phyloP scores from a whole-genome alignment of 345 rosid genomes.

The Melastoma malabathricum region DNA sequence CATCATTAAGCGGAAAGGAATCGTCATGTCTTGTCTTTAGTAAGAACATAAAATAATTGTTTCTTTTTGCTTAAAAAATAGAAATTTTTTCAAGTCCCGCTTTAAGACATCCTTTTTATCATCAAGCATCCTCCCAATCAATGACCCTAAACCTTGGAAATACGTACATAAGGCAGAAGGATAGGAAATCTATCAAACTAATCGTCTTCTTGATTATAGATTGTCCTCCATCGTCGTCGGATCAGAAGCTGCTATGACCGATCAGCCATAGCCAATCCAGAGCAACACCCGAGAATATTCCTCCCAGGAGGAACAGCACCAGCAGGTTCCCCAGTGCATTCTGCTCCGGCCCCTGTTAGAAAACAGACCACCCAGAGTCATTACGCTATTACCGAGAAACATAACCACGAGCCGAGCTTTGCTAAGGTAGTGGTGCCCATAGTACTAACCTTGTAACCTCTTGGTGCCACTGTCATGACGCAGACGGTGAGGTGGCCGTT shows the following conservation, averaged over 20 bases:
- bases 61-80: too few relatives aligned
- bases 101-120: too few relatives aligned
- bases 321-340: constrained; percentile 84
- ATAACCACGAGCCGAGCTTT: neutral
- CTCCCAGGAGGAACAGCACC: constrained; percentile 46
- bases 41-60: too few relatives aligned
- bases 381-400: neutral
- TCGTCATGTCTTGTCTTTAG: too few relatives aligned
- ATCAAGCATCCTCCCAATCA: too few relatives aligned
- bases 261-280: constrained; percentile 86
- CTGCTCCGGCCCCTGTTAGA: constrained; percentile 76
- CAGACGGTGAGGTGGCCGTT: constrained; percentile 81
- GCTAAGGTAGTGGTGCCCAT: too few relatives aligned
- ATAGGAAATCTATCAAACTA: too few relatives aligned
- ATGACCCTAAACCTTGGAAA: too few relatives aligned
- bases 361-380: neutral
- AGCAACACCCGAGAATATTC: constrained; percentile 52
- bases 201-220: neutral
- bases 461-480: constrained; percentile 69
- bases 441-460: constrained; percentile 64
- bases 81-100: too few relatives aligned
- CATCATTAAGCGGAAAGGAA: too few relatives aligned
- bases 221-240: neutral
- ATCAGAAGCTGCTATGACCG: constrained; percentile 36
- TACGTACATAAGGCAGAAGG: too few relatives aligned